These are phyloP conservation scores for Debaryomycetaceae sp. DNA, from an alignment of 1,139 yeast genomes.

Conservation along the genomic window DNA sequence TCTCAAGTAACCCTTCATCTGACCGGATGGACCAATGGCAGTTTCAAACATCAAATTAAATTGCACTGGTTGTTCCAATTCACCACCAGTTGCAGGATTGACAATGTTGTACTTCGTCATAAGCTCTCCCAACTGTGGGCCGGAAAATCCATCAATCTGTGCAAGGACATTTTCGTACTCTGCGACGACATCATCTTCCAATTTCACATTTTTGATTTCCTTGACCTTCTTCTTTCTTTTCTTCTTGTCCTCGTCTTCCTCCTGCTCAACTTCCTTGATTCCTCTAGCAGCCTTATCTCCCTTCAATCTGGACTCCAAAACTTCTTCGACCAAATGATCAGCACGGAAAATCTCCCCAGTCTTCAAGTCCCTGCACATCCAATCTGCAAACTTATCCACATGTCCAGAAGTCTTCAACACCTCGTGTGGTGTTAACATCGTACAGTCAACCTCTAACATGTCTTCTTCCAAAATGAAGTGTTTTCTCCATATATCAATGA, in stretches of 20 bases:
- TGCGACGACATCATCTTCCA: conserved; percentile 71
- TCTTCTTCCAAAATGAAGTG: conserved; percentile 97
- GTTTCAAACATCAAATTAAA: conserved; percentile 99
- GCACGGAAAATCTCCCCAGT: conserved; percentile 99
- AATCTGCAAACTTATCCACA: conserved; percentile 97
- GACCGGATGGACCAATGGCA: conserved; percentile 98
- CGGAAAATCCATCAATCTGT: conserved; percentile 92
- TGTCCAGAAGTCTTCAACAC: conserved; percentile 98
- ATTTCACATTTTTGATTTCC: conserved; percentile 84
- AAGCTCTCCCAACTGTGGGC: conserved; percentile 85
- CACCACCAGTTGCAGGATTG: conserved; percentile 88
- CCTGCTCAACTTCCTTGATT: conserved; percentile 48
- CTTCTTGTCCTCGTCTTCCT: conserved; percentile 66
- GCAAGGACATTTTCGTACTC: conserved; percentile 89
- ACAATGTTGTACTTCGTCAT: conserved; percentile 77
- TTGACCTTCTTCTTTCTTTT: conserved; percentile 92
- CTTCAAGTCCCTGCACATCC: conserved; percentile 96
- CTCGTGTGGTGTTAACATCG: conserved; percentile 96
- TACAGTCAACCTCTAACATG: conserved; percentile 97
- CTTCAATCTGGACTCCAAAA: conserved; percentile 88
- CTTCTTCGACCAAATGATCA: conserved; percentile 97
- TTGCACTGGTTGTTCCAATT: conserved; percentile 85
- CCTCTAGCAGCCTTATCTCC: conserved; percentile 98
- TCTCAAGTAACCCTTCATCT: conserved; percentile 89
- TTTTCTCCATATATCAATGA: conserved; percentile 94